Percentiles rank a stretch among this genome's conserved stretches.
Evolutionary conservation across 2,329 filamentous ascomycete species (phyloP).

Genomic region (Scopulariopsis brevicaulis): DNA sequence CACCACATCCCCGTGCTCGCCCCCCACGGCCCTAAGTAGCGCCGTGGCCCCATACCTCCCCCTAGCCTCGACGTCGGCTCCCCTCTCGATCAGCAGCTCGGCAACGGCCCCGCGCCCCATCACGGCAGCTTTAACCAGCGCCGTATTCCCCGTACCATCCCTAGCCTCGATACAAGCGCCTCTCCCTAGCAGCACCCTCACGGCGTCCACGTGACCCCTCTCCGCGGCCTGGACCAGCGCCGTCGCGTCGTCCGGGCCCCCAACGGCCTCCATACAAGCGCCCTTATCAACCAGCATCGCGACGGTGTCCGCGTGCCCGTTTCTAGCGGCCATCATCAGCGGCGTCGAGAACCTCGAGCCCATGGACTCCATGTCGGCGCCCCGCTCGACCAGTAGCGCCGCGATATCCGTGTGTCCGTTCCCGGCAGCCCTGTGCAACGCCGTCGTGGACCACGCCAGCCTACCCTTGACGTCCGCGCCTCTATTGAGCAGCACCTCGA

Average conservation of each 20-base stretch:
- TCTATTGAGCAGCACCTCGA: neutral
- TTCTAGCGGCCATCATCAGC: constrained; percentile 8
- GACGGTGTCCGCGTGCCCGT: constrained; percentile 10
- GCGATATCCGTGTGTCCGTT: too few relatives aligned
- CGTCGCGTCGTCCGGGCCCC: neutral
- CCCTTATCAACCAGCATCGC: constrained; percentile 7
- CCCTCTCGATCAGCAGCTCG: constrained; percentile 6
- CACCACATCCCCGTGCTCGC: too few relatives aligned
- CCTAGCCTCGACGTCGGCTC: constrained; percentile 1
- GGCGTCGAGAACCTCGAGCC: constrained; percentile 9
- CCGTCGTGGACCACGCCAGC: too few relatives aligned
- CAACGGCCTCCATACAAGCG: too few relatives aligned
- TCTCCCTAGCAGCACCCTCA: too few relatives aligned
- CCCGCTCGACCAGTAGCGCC: constrained; percentile 8
- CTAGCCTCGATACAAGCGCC: too few relatives aligned
- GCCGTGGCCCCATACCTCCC: too few relatives aligned
- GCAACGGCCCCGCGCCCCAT: constrained; percentile 7
- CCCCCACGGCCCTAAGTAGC: too few relatives aligned
- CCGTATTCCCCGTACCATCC: too few relatives aligned
- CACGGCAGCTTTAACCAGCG: neutral
- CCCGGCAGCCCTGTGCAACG: too few relatives aligned
- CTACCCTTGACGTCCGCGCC: too few relatives aligned
- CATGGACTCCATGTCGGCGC: constrained; percentile 9
- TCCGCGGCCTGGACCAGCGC: neutral
- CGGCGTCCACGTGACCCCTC: too few relatives aligned